A percentile compares a stretch with the other conserved stretches of the same genome.
phyloP scores from a whole-genome alignment of 495 filamentous ascomycete genomes.

The Aeminium ludgeri region DNA sequence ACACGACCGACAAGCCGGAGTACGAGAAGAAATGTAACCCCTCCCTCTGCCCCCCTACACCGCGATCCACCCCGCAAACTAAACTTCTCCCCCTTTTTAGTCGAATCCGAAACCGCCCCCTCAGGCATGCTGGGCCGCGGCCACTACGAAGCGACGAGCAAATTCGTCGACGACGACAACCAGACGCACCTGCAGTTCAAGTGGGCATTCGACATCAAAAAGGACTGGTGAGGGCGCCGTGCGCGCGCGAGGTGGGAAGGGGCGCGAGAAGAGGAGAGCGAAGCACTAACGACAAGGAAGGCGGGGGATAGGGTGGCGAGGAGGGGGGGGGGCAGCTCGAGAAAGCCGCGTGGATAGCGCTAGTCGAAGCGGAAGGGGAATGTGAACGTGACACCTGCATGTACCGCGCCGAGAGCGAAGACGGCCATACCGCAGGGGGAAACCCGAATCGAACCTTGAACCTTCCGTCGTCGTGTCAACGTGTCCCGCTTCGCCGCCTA shows the following conservation, averaged over 20 bases:
- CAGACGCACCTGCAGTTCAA: slow-evolving; percentile 73
- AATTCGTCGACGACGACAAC: slow-evolving; percentile 85
- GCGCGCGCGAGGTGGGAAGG: not conserved
- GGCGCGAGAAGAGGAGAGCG: not conserved
- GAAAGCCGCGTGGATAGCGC: too few species aligned
- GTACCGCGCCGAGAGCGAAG: too few species aligned
- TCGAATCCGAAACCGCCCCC: slow-evolving; percentile 77
- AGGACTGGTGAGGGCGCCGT: too few species aligned
- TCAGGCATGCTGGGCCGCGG: slow-evolving; percentile 75
- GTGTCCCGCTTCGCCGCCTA: too few species aligned
- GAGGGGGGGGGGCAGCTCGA: too few species aligned
- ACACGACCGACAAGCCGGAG: slow-evolving; percentile 60
- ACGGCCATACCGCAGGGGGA: too few species aligned
- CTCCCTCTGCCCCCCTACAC: slow-evolving; percentile 19
- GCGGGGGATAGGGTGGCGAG: too few species aligned
- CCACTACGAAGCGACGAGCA: slow-evolving; percentile 67
- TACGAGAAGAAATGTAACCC: slow-evolving; percentile 90
- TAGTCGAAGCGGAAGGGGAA: too few species aligned
- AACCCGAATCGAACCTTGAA: too few species aligned
- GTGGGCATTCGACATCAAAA: slow-evolving; percentile 87
- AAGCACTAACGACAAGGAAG: too few species aligned
- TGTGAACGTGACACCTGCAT: too few species aligned
- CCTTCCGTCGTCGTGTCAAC: too few species aligned
- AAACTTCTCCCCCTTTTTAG: slow-evolving; percentile 33
- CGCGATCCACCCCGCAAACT: not conserved